These are phyloP conservation scores for Wickerhamomyces ciferrii DNA, from an alignment of 805 yeast genomes.

Conservation along the genomic window DNA sequence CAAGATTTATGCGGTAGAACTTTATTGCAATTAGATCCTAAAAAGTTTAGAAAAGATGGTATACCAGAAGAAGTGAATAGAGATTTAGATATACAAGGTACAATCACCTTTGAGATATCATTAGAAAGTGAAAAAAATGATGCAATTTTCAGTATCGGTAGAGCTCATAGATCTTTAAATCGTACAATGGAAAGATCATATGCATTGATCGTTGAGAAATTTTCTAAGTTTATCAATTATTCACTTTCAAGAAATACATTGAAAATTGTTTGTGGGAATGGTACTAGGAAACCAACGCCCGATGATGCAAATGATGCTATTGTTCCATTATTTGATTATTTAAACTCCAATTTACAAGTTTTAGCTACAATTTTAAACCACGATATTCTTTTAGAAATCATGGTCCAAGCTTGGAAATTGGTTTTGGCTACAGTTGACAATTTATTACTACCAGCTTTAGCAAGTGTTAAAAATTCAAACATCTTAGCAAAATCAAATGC, in stretches of 20 bases:
- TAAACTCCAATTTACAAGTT: slow-evolving; percentile 62
- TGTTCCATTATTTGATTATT: slow-evolving; percentile 67
- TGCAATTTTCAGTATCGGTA: slow-evolving; percentile 76
- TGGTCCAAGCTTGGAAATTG: slow-evolving; percentile 78
- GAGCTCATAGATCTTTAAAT: slow-evolving; percentile 59
- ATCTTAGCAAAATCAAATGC: slow-evolving; percentile 22
- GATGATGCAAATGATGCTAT: slow-evolving; percentile 58
- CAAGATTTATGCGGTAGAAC: slow-evolving; percentile 68
- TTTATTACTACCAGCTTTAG: slow-evolving; percentile 67
- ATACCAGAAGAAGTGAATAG: slow-evolving; percentile 54
- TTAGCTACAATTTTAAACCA: slow-evolving; percentile 55
- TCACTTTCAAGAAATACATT: slow-evolving; percentile 55
- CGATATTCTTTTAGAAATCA: slow-evolving; percentile 53
- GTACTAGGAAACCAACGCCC: slow-evolving; percentile 35
- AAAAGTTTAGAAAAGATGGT: slow-evolving; percentile 60
- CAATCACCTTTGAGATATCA: slow-evolving; percentile 58
- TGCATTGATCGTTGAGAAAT: slow-evolving; percentile 66
- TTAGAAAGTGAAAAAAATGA: slow-evolving; percentile 79
- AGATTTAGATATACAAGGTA: slow-evolving; percentile 62
- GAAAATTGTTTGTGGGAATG: slow-evolving; percentile 50
- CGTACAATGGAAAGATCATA: slow-evolving; percentile 65
- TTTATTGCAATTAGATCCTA: slow-evolving; percentile 54
- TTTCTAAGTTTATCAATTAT: slow-evolving; percentile 55
- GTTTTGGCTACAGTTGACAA: slow-evolving; percentile 66
- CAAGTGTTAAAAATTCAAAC: slow-evolving; percentile 30